Evolutionary conservation across 2,329 filamentous ascomycete species (phyloP).

Genomic region (Nemania diffusa): DNA sequence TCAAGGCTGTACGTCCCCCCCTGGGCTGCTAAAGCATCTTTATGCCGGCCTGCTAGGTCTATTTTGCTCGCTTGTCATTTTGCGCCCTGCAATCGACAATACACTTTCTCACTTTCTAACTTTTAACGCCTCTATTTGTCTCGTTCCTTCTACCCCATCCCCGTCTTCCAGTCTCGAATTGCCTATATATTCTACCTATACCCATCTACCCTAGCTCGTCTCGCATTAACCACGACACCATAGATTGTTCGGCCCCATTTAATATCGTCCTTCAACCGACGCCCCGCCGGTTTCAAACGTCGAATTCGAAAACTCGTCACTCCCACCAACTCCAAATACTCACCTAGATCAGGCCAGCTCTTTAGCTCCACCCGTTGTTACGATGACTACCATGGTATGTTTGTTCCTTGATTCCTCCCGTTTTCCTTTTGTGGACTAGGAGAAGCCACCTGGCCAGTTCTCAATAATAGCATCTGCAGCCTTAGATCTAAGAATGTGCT

Average conservation of each 20-base stretch:
- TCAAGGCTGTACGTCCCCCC: slow-evolving; percentile 22
- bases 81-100: background rate
- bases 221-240: slow-evolving; percentile 21
- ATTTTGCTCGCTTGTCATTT: background rate
- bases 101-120: background rate
- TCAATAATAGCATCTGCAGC: background rate
- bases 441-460: background rate
- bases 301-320: slow-evolving; percentile 4
- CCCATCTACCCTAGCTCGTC: background rate
- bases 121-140: slow-evolving; percentile 4
- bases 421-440: background rate
- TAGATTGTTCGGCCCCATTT: slow-evolving; percentile 21
- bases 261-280: slow-evolving; percentile 11
- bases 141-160: background rate
- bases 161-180: slow-evolving; percentile 3
- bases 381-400: slow-evolving; percentile 52
- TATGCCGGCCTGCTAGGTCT: background rate
- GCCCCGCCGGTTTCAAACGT: background rate
- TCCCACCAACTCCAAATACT: slow-evolving; percentile 16
- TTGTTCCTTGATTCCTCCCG: background rate
- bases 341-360: slow-evolving; percentile 21
- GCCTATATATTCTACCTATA: background rate
- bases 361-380: slow-evolving; percentile 41
- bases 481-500: slow-evolving; percentile 24
- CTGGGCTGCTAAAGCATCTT: slow-evolving; percentile 4